phyloP scores from a whole-genome alignment of 2,329 filamentous ascomycete genomes.

The Microcyclosporella mali region DNA sequence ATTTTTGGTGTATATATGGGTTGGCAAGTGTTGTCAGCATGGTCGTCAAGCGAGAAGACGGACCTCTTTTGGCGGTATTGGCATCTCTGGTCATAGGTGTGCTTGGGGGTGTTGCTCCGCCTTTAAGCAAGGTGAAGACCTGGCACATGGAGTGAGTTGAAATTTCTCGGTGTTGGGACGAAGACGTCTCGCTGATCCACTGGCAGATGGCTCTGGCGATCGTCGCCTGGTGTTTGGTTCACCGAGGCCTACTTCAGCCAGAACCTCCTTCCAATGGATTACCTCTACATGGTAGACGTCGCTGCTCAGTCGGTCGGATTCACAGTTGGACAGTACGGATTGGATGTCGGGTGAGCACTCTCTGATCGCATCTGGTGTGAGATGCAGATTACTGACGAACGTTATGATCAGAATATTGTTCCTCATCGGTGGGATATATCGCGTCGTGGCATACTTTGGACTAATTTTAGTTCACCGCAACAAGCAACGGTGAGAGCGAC shows the following conservation, averaged over 20 bases:
- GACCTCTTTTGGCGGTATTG: constrained; percentile 52
- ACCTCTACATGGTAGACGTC: constrained; percentile 47
- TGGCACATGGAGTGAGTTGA: constrained; percentile 46
- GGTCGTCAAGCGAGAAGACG: constrained; percentile 51
- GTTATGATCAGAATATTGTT: constrained; percentile 23
- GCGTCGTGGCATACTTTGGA: constrained; percentile 23
- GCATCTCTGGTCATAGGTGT: constrained; percentile 49
- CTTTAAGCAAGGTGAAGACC: constrained; percentile 41
- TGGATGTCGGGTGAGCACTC: constrained; percentile 33
- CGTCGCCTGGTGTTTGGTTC: constrained; percentile 51
- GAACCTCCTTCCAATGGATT: constrained; percentile 44
- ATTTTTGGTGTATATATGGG: constrained; percentile 56
- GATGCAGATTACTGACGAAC: background rate
- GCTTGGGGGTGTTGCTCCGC: constrained; percentile 49
- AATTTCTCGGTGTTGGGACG: too few relatives aligned
- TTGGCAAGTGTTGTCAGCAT: constrained; percentile 49
- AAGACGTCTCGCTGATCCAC: background rate
- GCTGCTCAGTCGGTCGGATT: constrained; percentile 44
- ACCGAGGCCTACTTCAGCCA: constrained; percentile 52
- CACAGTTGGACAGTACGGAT: constrained; percentile 39
- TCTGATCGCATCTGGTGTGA: background rate
- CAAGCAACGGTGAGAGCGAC: constrained; percentile 23
- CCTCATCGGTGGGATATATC: constrained; percentile 24
- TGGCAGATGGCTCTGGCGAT: constrained; percentile 45
- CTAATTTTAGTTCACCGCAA: constrained; percentile 22